These are phyloP conservation scores for Sphaerulina populicola DNA, from an alignment of 2,329 filamentous ascomycete genomes.

Conservation along the genomic window DNA sequence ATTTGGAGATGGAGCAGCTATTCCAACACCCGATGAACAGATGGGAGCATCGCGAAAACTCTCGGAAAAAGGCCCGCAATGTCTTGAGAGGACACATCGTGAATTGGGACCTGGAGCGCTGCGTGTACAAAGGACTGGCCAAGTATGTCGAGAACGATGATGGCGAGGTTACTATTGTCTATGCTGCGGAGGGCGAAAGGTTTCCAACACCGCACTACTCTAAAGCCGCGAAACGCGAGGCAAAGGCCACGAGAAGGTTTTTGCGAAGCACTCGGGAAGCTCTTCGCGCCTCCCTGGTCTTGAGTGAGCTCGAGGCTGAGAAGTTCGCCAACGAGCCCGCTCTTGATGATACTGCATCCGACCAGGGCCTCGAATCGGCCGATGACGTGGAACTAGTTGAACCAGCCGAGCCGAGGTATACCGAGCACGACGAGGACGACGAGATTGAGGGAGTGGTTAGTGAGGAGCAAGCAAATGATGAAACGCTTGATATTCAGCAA, in stretches of 20 bases:
- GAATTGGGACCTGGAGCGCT: constrained; percentile 4
- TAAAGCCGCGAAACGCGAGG: constrained; percentile 3
- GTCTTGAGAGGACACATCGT: constrained; percentile 6
- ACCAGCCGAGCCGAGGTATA: not conserved
- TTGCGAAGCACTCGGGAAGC: constrained; percentile 1
- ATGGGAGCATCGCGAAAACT: constrained; percentile 3
- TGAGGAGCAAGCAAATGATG: too few species aligned
- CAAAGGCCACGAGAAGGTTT: constrained; percentile 1
- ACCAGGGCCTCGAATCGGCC: not conserved
- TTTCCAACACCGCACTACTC: constrained; percentile 4
- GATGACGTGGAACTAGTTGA: not conserved
- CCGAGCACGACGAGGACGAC: not conserved
- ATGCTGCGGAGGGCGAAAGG: constrained; percentile 8
- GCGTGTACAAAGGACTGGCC: constrained; percentile 8
- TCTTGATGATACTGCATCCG: not conserved
- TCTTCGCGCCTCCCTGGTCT: constrained; percentile 3
- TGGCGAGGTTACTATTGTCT: constrained; percentile 3
- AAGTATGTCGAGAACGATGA: constrained; percentile 6
- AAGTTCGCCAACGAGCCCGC: not conserved
- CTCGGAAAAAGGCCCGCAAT: constrained; percentile 6
- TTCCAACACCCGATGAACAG: not conserved
- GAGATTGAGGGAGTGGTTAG: not conserved
- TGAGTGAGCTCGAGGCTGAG: constrained; percentile 4
- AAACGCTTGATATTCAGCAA: too few species aligned
- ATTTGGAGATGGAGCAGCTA: constrained; percentile 4